A percentile compares a stretch with the other conserved stretches of the same genome.
Conservation (phyloP, 179 eudicot species). For the Camellia oleifera region DNA sequence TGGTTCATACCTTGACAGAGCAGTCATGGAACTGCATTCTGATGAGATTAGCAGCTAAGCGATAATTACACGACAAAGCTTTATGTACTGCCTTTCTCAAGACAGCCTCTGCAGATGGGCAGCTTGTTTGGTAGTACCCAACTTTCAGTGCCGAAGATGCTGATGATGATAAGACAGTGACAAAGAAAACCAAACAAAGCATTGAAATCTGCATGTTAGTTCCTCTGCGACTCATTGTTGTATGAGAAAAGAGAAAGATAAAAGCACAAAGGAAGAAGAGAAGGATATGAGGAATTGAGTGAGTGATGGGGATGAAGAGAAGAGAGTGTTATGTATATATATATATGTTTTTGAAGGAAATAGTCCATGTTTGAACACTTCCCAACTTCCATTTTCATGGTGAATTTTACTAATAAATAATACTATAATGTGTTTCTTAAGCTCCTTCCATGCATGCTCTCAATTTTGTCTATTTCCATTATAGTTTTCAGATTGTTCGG, state of each 20-base stretch:
- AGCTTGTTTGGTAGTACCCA: conserved; percentile 32
- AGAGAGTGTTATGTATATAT: neutral
- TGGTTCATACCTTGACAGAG: conserved; percentile 38
- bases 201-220: neutral
- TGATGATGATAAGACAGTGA: neutral
- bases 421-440: too few species aligned
- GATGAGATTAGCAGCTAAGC: conserved; percentile 39
- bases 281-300: too few species aligned
- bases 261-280: too few species aligned
- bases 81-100: conserved; percentile 30
- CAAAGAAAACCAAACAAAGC: neutral
- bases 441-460: too few species aligned
- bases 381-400: too few species aligned
- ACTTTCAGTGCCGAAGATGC: conserved; percentile 19
- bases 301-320: neutral
- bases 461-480: too few species aligned
- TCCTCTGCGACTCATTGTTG: conserved; percentile 1
- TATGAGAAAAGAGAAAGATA: too few species aligned
- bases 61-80: conserved; percentile 26
- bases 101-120: conserved; percentile 41
- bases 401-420: too few species aligned
- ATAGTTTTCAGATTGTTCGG: too few species aligned
- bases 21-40: conserved; percentile 51
- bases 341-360: too few species aligned
- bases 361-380: too few species aligned